Evolutionary conservation across 2,329 filamentous ascomycete species (phyloP).

Genomic region (Aspergillus sp.): DNA sequence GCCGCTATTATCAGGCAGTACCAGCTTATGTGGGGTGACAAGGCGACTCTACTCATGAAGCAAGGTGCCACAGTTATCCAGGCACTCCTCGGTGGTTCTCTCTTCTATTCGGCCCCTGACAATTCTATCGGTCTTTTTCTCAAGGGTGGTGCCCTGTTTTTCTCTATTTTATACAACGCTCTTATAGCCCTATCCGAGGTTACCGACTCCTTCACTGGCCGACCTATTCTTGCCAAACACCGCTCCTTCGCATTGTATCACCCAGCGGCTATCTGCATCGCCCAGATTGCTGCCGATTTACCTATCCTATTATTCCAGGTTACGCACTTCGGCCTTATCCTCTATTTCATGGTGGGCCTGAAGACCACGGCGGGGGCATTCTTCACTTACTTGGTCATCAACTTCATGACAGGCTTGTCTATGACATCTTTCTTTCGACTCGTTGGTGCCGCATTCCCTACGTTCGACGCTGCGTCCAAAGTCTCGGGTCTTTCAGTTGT

Average conservation of each 20-base stretch:
- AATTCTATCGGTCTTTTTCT: slow-evolving; percentile 59
- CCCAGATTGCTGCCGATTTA: slow-evolving; percentile 46
- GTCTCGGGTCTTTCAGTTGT: slow-evolving; percentile 26
- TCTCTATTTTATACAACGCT: slow-evolving; percentile 58
- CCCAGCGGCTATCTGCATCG: slow-evolving; percentile 44
- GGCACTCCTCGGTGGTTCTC: slow-evolving; percentile 59
- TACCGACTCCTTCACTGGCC: slow-evolving; percentile 57
- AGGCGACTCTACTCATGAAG: slow-evolving; percentile 59
- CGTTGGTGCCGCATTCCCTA: slow-evolving; percentile 52
- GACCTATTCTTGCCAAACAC: slow-evolving; percentile 57
- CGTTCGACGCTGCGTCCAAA: slow-evolving; percentile 58
- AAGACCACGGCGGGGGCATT: slow-evolving; percentile 49
- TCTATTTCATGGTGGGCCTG: slow-evolving; percentile 63
- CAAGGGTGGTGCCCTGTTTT: slow-evolving; percentile 61
- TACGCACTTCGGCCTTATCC: slow-evolving; percentile 51
- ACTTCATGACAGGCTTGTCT: slow-evolving; percentile 39
- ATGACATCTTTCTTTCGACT: slow-evolving; percentile 58
- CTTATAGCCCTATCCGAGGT: slow-evolving; percentile 64
- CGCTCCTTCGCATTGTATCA: slow-evolving; percentile 56
- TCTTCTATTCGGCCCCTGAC: slow-evolving; percentile 61
- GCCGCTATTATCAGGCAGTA: slow-evolving; percentile 58
- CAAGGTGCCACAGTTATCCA: slow-evolving; percentile 55
- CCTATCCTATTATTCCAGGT: slow-evolving; percentile 58
- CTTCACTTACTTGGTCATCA: slow-evolving; percentile 58
- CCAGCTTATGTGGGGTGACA: slow-evolving; percentile 62